Evolutionary conservation across 2,329 filamentous ascomycete genomes (phyloP), one percentile per base, ranked within the genome.

Genomic region (Tolypocladium guangdongense): DNA sequence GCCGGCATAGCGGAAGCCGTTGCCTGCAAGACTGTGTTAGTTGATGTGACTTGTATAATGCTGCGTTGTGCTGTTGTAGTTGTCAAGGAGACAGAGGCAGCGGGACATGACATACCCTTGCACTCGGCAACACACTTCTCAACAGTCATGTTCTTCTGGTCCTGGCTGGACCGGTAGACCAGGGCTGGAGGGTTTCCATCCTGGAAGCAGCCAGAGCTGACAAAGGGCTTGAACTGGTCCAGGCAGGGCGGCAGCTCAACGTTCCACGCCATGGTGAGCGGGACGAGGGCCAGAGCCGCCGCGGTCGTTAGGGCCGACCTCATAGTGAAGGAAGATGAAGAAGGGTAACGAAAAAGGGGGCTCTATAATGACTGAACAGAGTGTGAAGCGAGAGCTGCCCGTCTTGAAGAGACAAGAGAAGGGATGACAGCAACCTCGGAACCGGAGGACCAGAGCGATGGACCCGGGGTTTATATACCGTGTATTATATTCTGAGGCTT

Each of bases 1-100:
- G 53, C 76, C 76, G 57, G 76, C 74, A 56, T 78, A 76, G 50
- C 74, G 69, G 64, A 73, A 79, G 45, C 73, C 71, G 57, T 78
- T 76, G 54, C 73, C 71, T 73, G 37, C 4, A 24, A 5, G 7
- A n/a, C 7, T 6, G 24, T 46, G 24, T 32, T 7, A 32, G 43
- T 46, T 30, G 24, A 30, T n/a, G 24, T n/a, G 24, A 4, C 16
- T 16, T 11, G 5, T 3, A n/a, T 11, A 27, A 11, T 2, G 41
- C 16, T n/a, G 41, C 12, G 10, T 12, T 11, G 27, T 11, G 24
- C 16, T 45, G 3, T 2, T 8, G 41, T 8, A 30, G 14, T 33
- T 16, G 32, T 16, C 14, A 11, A 32, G 20, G 8, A 32, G 35
- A 7, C 47, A n/a, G 27, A n/a, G 24, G 14, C 33, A 24, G 14